A percentile compares a stretch with the other conserved stretches of the same genome.
Conservation (phyloP, 108 stramenopile genomes). For the Cyclotella choctawhatcheeana region DNA sequence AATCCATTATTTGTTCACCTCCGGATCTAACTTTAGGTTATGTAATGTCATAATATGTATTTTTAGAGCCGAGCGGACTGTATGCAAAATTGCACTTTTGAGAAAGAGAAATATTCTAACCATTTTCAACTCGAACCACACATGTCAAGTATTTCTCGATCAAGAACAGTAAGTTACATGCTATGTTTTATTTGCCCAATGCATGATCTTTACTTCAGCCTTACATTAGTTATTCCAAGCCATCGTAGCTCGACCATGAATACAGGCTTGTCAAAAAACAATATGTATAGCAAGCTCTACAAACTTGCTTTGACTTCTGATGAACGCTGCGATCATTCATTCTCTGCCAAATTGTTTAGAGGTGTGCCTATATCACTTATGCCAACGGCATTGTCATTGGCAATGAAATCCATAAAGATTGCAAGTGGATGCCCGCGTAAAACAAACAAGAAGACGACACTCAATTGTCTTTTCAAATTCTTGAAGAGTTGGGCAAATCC, state of each 20-base stretch:
- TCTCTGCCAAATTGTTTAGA: background rate
- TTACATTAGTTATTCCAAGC: background rate
- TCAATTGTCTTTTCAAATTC: background rate
- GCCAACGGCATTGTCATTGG: background rate
- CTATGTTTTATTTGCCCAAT: background rate
- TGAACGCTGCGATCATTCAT: background rate
- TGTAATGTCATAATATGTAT: too few relatives aligned
- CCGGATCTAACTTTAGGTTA: too few relatives aligned
- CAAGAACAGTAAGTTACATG: too few relatives aligned
- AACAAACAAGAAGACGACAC: background rate
- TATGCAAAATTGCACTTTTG: background rate
- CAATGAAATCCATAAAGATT: slow-evolving; percentile 4
- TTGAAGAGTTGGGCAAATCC: background rate
- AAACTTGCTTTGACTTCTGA: background rate
- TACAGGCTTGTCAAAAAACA: background rate
- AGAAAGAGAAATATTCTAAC: background rate
- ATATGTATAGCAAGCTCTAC: background rate
- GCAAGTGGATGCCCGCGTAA: background rate
- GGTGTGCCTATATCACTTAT: background rate
- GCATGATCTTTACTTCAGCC: background rate
- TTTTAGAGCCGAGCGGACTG: too few relatives aligned
- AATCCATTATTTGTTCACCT: too few relatives aligned
- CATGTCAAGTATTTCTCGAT: background rate
- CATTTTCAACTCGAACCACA: background rate
- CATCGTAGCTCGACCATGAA: background rate